A percentile compares a stretch with the other conserved stretches of the same genome.
Conservation (phyloP, 345 rosid genomes). For the Melaleuca quinquenervia region DNA sequence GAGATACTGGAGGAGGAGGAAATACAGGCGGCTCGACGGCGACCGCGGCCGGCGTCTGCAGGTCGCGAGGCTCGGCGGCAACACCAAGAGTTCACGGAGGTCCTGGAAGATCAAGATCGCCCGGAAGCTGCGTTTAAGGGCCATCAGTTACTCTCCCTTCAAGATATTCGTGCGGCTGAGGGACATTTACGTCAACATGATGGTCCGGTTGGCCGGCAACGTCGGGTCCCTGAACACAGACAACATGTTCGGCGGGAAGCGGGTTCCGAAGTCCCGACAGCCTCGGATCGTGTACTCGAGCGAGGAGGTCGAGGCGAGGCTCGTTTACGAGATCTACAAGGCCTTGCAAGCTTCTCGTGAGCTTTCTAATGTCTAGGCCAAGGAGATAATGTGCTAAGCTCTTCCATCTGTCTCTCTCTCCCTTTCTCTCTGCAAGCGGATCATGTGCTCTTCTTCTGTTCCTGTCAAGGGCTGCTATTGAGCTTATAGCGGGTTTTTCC, state of each 20-base stretch:
- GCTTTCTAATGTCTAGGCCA: neutral
- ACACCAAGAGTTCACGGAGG: neutral
- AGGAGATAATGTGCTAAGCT: neutral
- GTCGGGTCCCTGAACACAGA: slow-evolving; percentile 1
- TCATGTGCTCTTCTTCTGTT: neutral
- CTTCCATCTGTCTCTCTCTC: neutral
- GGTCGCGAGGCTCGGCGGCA: slow-evolving; percentile 1
- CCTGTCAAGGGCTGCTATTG: neutral
- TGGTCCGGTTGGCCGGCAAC: slow-evolving; percentile 5
- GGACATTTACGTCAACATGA: slow-evolving; percentile 6
- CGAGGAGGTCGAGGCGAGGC: slow-evolving; percentile 2
- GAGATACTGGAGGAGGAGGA: slow-evolving; percentile 3
- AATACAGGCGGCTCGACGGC: neutral
- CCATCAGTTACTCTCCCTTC: neutral
- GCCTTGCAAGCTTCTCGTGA: slow-evolving; percentile 3
- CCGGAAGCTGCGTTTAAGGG: neutral
- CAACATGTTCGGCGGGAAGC: slow-evolving; percentile 1
- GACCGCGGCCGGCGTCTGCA: neutral
- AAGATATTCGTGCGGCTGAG: neutral
- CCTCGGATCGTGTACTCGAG: neutral
- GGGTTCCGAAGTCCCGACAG: neutral
- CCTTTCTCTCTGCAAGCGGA: neutral
- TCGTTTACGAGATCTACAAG: slow-evolving; percentile 7
- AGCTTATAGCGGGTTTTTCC: neutral
- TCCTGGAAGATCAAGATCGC: slow-evolving; percentile 1